phyloP scores from a whole-genome alignment of 2,329 filamentous ascomycete genomes.

The Aureobasidium sp. region DNA sequence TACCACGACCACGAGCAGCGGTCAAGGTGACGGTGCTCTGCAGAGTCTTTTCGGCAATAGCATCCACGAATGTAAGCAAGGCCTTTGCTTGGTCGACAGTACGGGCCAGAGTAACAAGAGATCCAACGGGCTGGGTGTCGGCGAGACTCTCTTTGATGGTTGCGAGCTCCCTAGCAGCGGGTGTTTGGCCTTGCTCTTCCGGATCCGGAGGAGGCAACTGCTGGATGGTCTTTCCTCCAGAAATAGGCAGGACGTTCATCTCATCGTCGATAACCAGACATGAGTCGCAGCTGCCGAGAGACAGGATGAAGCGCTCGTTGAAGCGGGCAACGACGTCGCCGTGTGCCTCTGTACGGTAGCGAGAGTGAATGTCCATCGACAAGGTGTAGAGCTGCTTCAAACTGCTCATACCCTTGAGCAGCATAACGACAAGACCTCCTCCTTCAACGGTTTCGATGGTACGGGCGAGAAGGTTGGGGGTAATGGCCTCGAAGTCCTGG shows the following conservation, averaged over 20 bases:
- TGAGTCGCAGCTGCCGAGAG: constrained; percentile 86
- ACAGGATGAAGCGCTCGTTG: constrained; percentile 95
- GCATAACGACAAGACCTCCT: constrained; percentile 78
- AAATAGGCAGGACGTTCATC: constrained; percentile 93
- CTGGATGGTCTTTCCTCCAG: constrained; percentile 83
- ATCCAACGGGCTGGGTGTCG: constrained; percentile 78
- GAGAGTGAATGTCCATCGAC: constrained; percentile 95
- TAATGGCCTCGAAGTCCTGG: constrained; percentile 96
- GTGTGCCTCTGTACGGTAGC: constrained; percentile 94
- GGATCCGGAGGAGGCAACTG: constrained; percentile 67
- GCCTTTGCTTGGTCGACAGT: constrained; percentile 96
- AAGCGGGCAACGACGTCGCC: constrained; percentile 91
- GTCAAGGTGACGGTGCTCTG: constrained; percentile 90
- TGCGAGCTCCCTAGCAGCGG: constrained; percentile 66
- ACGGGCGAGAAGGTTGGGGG: constrained; percentile 88
- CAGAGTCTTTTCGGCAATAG: constrained; percentile 91
- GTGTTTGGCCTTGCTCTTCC: constrained; percentile 62
- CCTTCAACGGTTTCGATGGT: constrained; percentile 98
- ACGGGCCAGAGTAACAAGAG: constrained; percentile 72
- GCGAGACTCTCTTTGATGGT: constrained; percentile 78
- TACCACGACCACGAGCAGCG: constrained; percentile 87
- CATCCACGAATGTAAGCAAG: constrained; percentile 91
- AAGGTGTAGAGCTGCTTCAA: constrained; percentile 95
- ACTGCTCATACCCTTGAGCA: constrained; percentile 94
- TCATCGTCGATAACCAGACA: constrained; percentile 97